A percentile compares a stretch with the other conserved stretches of the same genome.
Conservation (phyloP, 495 filamentous ascomycete species). For the Aspergillus sclerotioniger region DNA sequence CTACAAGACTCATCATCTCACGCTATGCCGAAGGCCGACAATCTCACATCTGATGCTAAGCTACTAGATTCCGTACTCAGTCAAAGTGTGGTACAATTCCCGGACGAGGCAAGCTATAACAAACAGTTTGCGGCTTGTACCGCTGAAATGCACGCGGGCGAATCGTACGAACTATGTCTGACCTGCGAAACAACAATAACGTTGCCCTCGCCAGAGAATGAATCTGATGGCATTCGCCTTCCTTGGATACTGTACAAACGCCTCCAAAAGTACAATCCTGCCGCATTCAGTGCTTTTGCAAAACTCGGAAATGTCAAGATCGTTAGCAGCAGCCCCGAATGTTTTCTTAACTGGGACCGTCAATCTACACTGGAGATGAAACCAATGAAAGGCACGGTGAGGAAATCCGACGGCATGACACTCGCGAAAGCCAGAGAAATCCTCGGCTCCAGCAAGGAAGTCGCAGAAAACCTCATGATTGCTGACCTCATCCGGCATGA, state of each 20-base stretch:
- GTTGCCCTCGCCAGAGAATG: slow-evolving; percentile 27
- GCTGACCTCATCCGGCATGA: slow-evolving; percentile 93
- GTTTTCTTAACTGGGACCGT: slow-evolving; percentile 75
- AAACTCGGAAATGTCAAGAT: slow-evolving; percentile 68
- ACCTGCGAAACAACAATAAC: slow-evolving; percentile 69
- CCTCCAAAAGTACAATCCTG: slow-evolving; percentile 72
- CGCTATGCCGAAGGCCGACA: not conserved
- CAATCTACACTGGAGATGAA: slow-evolving; percentile 47
- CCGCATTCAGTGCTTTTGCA: slow-evolving; percentile 82
- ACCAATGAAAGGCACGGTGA: slow-evolving; percentile 95
- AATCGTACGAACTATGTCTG: slow-evolving; percentile 93
- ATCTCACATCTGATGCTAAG: slow-evolving; percentile 16
- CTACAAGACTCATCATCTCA: slow-evolving; percentile 13
- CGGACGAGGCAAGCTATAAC: slow-evolving; percentile 57
- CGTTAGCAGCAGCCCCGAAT: slow-evolving; percentile 85
- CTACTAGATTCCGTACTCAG: slow-evolving; percentile 35
- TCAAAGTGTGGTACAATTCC: slow-evolving; percentile 37
- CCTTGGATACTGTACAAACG: slow-evolving; percentile 70
- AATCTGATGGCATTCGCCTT: slow-evolving; percentile 27
- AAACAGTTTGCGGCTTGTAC: slow-evolving; percentile 67
- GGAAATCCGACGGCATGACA: slow-evolving; percentile 64
- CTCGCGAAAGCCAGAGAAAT: slow-evolving; percentile 64
- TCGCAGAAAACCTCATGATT: slow-evolving; percentile 97
- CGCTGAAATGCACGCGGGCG: slow-evolving; percentile 66
- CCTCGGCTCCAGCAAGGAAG: slow-evolving; percentile 79